phyloP scores from a whole-genome alignment of 768 basidiomycete genomes.

The Tephrocybe rancida region DNA sequence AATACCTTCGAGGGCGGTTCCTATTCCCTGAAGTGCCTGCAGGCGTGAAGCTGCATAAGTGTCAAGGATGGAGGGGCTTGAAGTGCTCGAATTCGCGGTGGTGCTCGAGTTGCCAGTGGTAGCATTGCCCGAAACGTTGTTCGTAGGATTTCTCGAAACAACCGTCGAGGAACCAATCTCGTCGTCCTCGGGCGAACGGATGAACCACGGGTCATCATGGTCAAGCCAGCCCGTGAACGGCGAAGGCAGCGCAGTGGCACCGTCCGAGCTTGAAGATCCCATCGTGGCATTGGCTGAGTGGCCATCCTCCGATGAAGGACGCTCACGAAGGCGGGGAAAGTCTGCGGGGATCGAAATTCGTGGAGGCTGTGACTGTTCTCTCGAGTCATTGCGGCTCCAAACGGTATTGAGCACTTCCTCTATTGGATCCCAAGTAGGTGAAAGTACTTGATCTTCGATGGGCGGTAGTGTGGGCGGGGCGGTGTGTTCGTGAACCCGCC shows the following conservation, averaged over 20 bases:
- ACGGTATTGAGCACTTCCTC: conserved; percentile 8
- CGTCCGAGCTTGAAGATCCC: conserved; percentile 1
- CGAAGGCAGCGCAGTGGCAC: not conserved
- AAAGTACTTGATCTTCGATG: conserved; percentile 9
- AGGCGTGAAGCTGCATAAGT: conserved; percentile 9
- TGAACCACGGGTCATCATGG: conserved; percentile 1
- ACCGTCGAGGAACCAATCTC: not conserved
- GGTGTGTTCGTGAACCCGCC: not conserved
- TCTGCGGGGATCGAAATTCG: conserved; percentile 3
- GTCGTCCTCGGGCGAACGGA: conserved; percentile 1
- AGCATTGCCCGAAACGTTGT: not conserved
- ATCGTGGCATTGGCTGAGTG: not conserved
- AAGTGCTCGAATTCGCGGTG: not conserved
- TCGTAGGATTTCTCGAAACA: not conserved
- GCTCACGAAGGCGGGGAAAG: not conserved
- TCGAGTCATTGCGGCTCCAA: not conserved
- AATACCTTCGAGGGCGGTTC: conserved; percentile 13
- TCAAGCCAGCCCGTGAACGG: conserved; percentile 1
- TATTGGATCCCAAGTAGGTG: conserved; percentile 6
- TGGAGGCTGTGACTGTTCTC: not conserved
- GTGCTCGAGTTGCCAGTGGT: not conserved
- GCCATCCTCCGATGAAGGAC: not conserved
- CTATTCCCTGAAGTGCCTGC: conserved; percentile 10
- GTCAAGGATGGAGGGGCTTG: conserved; percentile 1
- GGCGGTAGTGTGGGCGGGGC: conserved; percentile 17